Conservation (phyloP, 2,329 filamentous ascomycete species). For the Knufia fluminis region DNA sequence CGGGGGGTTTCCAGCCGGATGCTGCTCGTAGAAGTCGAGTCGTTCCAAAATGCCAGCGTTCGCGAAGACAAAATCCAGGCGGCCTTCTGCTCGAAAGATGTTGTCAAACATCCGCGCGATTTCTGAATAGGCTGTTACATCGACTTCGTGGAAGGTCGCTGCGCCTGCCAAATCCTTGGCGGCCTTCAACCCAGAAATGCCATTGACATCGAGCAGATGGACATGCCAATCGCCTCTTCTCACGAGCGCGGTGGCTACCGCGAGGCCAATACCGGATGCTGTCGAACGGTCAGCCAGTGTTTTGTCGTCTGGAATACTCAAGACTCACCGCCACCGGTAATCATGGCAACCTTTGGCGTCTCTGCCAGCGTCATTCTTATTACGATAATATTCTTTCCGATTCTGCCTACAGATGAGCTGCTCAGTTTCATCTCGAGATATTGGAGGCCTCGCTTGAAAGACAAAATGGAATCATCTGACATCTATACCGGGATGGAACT, state of each 20-base stretch:
- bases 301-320: not conserved
- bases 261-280: slow-evolving; percentile 38
- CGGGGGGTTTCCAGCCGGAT: slow-evolving; percentile 23
- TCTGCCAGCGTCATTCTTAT: not conserved
- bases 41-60: slow-evolving; percentile 40
- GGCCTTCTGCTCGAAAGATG: slow-evolving; percentile 28
- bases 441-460: too few relatives aligned
- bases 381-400: not conserved
- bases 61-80: slow-evolving; percentile 42
- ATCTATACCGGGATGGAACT: too few relatives aligned
- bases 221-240: slow-evolving; percentile 31
- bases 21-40: slow-evolving; percentile 33
- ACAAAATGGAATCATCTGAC: too few relatives aligned
- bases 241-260: slow-evolving; percentile 33
- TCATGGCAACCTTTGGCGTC: not conserved
- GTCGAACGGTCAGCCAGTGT: not conserved
- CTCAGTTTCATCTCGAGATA: too few relatives aligned
- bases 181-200: slow-evolving; percentile 23
- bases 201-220: slow-evolving; percentile 34
- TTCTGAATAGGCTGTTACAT: slow-evolving; percentile 31
- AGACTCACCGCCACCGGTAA: not conserved
- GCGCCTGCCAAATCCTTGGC: slow-evolving; percentile 6
- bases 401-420: too few relatives aligned
- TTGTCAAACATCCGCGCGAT: slow-evolving; percentile 31
- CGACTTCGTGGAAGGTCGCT: slow-evolving; percentile 31